Evolutionary conservation across 2,329 filamentous ascomycete genomes (phyloP).

Genomic region (Calonectria montana): DNA sequence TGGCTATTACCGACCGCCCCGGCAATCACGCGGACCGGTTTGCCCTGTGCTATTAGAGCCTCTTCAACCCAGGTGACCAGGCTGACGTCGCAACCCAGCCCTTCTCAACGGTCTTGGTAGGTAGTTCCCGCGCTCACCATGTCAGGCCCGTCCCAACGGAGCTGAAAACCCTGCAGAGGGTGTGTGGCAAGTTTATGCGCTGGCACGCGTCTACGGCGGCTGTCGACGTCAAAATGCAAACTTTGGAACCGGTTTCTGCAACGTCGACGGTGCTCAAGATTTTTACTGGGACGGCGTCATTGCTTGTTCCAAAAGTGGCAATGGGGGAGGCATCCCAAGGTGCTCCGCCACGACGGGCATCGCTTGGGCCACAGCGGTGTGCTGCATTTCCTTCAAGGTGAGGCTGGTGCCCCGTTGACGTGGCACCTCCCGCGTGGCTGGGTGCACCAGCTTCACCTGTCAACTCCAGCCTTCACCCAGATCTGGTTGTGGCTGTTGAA

Average conservation of each 20-base stretch:
- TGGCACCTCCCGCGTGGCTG: slow-evolving; percentile 54
- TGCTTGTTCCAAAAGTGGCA: slow-evolving; percentile 36
- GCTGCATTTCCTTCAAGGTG: slow-evolving; percentile 39
- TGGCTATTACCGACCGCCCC: slow-evolving; percentile 14
- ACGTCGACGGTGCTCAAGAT: slow-evolving; percentile 32
- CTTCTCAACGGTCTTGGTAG: slow-evolving; percentile 16
- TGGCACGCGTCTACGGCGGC: slow-evolving; percentile 40
- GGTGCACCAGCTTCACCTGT: slow-evolving; percentile 35
- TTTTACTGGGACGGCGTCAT: slow-evolving; percentile 16
- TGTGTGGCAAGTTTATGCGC: slow-evolving; percentile 40
- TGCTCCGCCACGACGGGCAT: slow-evolving; percentile 53
- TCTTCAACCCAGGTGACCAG: slow-evolving; percentile 14
- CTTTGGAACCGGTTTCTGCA: slow-evolving; percentile 37
- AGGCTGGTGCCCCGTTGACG: slow-evolving; percentile 56
- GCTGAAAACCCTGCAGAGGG: slow-evolving; percentile 42
- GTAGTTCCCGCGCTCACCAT: slow-evolving; percentile 6
- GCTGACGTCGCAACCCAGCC: slow-evolving; percentile 14
- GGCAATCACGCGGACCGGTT: slow-evolving; percentile 14
- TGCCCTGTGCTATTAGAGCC: slow-evolving; percentile 11
- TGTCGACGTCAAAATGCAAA: slow-evolving; percentile 22
- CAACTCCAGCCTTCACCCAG: slow-evolving; percentile 30
- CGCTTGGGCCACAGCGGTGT: slow-evolving; percentile 36
- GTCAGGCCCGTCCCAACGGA: slow-evolving; percentile 20
- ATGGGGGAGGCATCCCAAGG: slow-evolving; percentile 41
- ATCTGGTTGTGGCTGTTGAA: slow-evolving; percentile 33